phyloP scores from a whole-genome alignment of 768 basidiomycete genomes.

The Agaricus subrufescens region DNA sequence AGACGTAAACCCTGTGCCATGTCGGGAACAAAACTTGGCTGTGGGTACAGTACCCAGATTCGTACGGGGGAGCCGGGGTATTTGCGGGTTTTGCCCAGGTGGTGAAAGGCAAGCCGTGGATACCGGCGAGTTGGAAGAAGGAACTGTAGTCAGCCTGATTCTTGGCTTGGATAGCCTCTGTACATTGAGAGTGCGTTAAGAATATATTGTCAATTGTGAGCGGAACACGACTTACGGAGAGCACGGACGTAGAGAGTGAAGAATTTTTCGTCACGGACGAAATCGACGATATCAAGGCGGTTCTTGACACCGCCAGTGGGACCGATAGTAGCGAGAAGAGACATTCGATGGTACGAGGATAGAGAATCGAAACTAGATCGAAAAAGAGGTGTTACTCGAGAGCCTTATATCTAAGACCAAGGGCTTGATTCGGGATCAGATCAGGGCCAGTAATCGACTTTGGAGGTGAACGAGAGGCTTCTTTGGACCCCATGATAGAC shows the following conservation, averaged over 20 bases:
- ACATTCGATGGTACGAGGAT: not conserved
- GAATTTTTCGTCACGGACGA: slow-evolving; percentile 36
- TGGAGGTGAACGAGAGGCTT: no score
- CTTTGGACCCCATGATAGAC: no score
- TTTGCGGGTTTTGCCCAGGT: slow-evolving; percentile 29
- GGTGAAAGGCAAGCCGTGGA: slow-evolving; percentile 43
- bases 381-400: not conserved
- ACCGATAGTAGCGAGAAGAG: not conserved
- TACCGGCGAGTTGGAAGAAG: slow-evolving; percentile 40
- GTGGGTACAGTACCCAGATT: slow-evolving; percentile 52
- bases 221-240: slow-evolving; percentile 25
- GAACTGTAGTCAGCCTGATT: slow-evolving; percentile 18
- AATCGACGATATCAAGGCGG: slow-evolving; percentile 38
- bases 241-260: slow-evolving; percentile 53
- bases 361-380: not conserved
- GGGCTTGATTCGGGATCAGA: no score
- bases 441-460: no score
- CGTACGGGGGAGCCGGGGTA: slow-evolving; percentile 18
- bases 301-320: slow-evolving; percentile 13
- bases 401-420: not conserved
- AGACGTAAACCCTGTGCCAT: slow-evolving; percentile 52
- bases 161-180: slow-evolving; percentile 4
- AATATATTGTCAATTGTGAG: not conserved
- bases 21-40: slow-evolving; percentile 48
- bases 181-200: no score